A percentile compares a stretch with the other conserved stretches of the same genome.
phyloP scores from a whole-genome alignment of 257 asterid genomes.

The Plantago elongata region DNA sequence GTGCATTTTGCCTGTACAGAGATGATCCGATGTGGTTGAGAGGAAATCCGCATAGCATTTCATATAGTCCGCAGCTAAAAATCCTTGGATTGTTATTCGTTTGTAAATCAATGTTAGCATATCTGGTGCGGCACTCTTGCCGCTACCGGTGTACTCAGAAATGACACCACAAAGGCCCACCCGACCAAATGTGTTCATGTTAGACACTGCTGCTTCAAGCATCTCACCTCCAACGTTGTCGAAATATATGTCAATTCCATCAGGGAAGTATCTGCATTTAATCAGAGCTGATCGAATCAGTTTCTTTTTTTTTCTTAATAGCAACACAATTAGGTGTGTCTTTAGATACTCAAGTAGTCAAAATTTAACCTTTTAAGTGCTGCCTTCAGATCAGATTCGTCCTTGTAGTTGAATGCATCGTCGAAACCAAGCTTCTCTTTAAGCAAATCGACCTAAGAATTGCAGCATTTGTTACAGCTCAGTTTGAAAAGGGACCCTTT shows the following conservation, averaged over 20 bases:
- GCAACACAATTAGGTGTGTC: no score
- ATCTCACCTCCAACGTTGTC: constrained; percentile 77
- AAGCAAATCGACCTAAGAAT: constrained; percentile 46
- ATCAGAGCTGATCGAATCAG: no score
- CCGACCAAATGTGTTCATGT: constrained; percentile 62
- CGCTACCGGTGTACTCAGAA: constrained; percentile 46
- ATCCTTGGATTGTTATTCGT: constrained; percentile 58
- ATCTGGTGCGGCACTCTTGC: constrained; percentile 30
- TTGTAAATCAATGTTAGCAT: constrained; percentile 56
- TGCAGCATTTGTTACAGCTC: no score
- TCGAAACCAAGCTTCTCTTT: constrained; percentile 70
- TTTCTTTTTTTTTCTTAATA: no score
- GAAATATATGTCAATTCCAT: constrained; percentile 72
- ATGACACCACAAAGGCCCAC: constrained; percentile 69
- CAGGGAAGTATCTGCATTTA: constrained; percentile 45
- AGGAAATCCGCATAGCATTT: constrained; percentile 36
- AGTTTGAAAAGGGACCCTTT: no score
- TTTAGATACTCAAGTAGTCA: no score
- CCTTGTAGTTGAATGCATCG: constrained; percentile 77
- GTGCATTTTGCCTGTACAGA: constrained; percentile 38
- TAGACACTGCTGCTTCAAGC: constrained; percentile 58
- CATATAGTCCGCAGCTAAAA: constrained; percentile 45
- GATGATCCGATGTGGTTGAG: constrained; percentile 35
- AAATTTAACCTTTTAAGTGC: constrained; percentile 46
- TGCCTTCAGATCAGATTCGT: constrained; percentile 50